These are phyloP conservation scores for Solanum clarkiae DNA, from an alignment of 257 asterid species.

Conservation along the genomic window DNA sequence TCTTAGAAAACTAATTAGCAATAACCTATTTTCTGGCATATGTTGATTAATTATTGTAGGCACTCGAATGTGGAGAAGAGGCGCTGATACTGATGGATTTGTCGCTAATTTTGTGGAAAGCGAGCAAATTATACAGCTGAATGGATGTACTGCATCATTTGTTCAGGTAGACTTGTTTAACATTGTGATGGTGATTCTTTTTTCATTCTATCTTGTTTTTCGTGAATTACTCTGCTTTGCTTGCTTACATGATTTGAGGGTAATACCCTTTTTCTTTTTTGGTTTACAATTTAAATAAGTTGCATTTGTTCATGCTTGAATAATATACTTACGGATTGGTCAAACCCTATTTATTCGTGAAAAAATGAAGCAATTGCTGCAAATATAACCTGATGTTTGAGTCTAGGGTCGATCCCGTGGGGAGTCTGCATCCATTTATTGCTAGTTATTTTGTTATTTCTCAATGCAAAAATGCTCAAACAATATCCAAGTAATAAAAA, in stretches of 20 bases:
- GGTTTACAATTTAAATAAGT: background rate
- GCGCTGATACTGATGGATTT: constrained; percentile 95
- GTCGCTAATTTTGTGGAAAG: constrained; percentile 96
- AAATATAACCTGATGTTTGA: background rate
- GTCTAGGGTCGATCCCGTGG: background rate
- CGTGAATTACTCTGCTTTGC: background rate
- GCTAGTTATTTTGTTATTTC: background rate
- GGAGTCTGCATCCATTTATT: background rate
- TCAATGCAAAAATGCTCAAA: background rate
- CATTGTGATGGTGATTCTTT: background rate
- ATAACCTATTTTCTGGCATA: background rate
- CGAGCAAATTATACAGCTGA: constrained; percentile 71
- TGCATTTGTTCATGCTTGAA: background rate
- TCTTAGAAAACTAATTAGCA: background rate
- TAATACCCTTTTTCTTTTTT: background rate
- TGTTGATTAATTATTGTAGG: constrained; percentile 19
- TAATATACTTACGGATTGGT: background rate
- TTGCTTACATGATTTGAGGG: background rate
- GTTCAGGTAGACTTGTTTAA: constrained; percentile 43
- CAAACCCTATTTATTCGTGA: background rate
- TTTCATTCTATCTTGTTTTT: background rate
- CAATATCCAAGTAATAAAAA: background rate
- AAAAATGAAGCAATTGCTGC: background rate
- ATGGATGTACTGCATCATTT: constrained; percentile 70
- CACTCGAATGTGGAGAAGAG: constrained; percentile 98